Evolutionary conservation across 495 filamentous ascomycete genomes (phyloP), one percentile per base, ranked within the genome.

Genomic region (Talaromyces borbonicus): DNA sequence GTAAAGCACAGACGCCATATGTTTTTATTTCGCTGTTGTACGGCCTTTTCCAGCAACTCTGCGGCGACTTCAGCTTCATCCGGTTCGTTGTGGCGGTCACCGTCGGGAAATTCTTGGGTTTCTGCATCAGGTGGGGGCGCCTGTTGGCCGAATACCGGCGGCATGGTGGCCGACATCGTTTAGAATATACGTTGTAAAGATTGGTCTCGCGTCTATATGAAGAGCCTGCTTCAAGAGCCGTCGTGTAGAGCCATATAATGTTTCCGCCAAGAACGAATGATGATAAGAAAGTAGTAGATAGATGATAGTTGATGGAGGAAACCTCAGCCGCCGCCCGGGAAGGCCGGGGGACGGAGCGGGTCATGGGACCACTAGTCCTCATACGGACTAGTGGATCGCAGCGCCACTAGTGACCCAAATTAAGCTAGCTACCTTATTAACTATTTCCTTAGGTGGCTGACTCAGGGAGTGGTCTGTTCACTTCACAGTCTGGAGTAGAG

Each of bases 1-100:
- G 43, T 46, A 23, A 46, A 46, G 20, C 43, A 46, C 14, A 46
- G 30, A 11, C 43, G 16, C 43, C 43, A 46, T 18, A 36, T 46
- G 14, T 35, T 29, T 24, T 24, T 25, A 20, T n/a, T 36, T 7
- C 43, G 29, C 16, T 29, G 30, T 8, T 22, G 30, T 8, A 14
- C 43, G 30, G 30, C 30, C 15, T 23, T 35, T 33, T 46, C 43
- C 8, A 29, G 12, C 3, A 32, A 12, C 19, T 46, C 43, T 8
- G 43, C 11, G 2, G 43, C 23, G 18, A 16, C 22, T 20, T 15
- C 39, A 24, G 39, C 14, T 26, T 42, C 41, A 19, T 45, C 14
- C 6, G 32, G 37, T 25, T 25, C 8, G 38, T 41, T 23, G 20
- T 39, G 9, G 0, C 18, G 26, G 12, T 31, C 25, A 3, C n/a